Percentiles rank a stretch among this genome's conserved stretches.
These are phyloP conservation scores for Trichoderma harzianum DNA, from an alignment of 2,329 filamentous ascomycete genomes.

Conservation along the genomic window DNA sequence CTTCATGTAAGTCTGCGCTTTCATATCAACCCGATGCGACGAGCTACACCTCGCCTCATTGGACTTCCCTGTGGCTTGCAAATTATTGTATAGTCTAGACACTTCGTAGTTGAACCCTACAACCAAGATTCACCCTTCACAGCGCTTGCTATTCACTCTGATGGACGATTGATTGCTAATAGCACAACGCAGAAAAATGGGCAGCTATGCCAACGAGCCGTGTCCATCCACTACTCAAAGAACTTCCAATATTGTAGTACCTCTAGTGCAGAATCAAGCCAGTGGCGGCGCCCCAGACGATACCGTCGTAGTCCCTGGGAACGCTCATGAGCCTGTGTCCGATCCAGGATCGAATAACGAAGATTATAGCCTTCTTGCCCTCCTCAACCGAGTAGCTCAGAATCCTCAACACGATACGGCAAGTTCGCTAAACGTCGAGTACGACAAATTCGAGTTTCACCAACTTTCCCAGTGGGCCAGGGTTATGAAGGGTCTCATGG, in stretches of 20 bases:
- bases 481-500: background rate
- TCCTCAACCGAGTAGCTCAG: background rate
- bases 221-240: background rate
- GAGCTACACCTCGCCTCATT: background rate
- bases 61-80: background rate
- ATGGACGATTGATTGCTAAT: background rate
- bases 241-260: background rate
- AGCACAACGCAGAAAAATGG: background rate
- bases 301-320: background rate
- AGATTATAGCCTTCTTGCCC: no score
- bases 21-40: background rate
- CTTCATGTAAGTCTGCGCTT: background rate
- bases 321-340: background rate
- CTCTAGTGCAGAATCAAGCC: background rate
- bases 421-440: background rate
- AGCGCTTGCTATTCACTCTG: background rate
- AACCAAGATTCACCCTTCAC: background rate
- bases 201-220: background rate
- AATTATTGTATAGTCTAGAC: background rate
- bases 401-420: background rate
- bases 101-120: background rate
- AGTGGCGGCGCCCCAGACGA: background rate
- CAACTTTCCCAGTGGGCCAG: background rate
- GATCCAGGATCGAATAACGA: background rate
- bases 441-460: background rate